A percentile compares a stretch with the other conserved stretches of the same genome.
These are phyloP conservation scores for Colletotrichum eleusines DNA, from an alignment of 2,329 filamentous ascomycete genomes.

Conservation along the genomic window DNA sequence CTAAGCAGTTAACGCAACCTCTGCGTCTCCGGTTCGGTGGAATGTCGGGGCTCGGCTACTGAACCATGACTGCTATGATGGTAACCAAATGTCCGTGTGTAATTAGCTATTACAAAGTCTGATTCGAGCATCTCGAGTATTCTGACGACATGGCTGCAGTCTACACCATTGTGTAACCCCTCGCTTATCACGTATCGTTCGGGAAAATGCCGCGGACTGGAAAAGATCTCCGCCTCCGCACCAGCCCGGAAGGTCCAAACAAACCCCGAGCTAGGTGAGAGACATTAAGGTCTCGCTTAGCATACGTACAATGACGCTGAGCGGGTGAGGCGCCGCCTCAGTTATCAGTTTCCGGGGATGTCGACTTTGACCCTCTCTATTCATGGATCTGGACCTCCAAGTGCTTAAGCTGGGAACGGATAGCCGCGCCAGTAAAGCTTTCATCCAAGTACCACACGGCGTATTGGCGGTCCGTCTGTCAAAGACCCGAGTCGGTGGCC, in stretches of 20 bases:
- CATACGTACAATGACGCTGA: not conserved
- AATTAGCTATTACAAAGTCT: not conserved
- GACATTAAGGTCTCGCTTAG: constrained; percentile 1
- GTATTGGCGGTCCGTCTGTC: not conserved
- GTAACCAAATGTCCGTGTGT: not conserved
- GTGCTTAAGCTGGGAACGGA: constrained; percentile 25
- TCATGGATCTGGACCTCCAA: not conserved
- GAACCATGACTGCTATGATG: not conserved
- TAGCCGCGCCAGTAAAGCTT: not conserved
- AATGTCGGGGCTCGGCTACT: not conserved
- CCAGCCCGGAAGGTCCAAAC: constrained; percentile 6
- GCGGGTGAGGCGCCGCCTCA: constrained; percentile 30
- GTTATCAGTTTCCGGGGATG: not conserved
- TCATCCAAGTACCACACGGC: constrained; percentile 1
- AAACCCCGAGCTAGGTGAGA: not conserved
- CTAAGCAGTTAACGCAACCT: not conserved
- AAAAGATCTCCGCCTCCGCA: not conserved
- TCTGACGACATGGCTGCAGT: constrained; percentile 1
- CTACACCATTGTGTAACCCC: not conserved
- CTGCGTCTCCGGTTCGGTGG: not conserved
- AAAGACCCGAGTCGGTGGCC: constrained; percentile 7
- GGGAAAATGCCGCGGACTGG: not conserved
- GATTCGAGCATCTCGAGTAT: not conserved
- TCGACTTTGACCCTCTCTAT: not conserved
- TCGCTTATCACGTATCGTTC: not conserved